A percentile compares a stretch with the other conserved stretches of the same genome.
These are phyloP conservation scores for Chalaropsis thielavioides DNA, from an alignment of 2,329 filamentous ascomycete genomes.

Conservation along the genomic window DNA sequence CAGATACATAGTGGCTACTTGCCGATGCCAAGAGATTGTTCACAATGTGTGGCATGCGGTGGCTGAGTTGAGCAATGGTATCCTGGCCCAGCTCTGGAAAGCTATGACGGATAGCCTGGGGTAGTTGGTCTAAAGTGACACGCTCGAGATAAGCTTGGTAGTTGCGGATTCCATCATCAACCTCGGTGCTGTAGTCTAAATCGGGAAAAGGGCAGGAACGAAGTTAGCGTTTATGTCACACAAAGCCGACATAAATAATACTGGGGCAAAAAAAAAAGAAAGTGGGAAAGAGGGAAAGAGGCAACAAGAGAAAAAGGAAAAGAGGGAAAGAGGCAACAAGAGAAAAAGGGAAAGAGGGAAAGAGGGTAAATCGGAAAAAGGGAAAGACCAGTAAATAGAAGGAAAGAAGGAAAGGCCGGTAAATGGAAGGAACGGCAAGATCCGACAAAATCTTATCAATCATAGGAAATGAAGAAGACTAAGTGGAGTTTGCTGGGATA, in stretches of 20 bases:
- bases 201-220: background rate
- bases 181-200: constrained; percentile 12
- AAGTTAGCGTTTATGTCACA: constrained; percentile 8
- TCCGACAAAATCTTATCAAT: constrained; percentile 8
- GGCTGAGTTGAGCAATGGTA: background rate
- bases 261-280: background rate
- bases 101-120: background rate
- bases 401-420: background rate
- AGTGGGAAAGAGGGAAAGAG: background rate
- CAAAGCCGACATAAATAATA: background rate
- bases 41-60: background rate
- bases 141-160: constrained; percentile 12
- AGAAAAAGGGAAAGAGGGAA: background rate
- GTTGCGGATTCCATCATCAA: constrained; percentile 8
- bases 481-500: background rate
- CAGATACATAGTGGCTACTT: background rate
- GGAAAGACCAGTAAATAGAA: background rate
- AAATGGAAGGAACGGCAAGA: background rate
- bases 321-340: background rate
- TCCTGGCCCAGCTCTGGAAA: constrained; percentile 5
- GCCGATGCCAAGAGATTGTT: background rate
- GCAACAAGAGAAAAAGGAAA: background rate
- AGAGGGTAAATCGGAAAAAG: background rate
- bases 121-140: background rate
- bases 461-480: background rate